Evolutionary conservation across 2,329 filamentous ascomycete species (phyloP), one percentile per base, ranked within the genome.

Genomic region (Apiospora rasikravindrae): DNA sequence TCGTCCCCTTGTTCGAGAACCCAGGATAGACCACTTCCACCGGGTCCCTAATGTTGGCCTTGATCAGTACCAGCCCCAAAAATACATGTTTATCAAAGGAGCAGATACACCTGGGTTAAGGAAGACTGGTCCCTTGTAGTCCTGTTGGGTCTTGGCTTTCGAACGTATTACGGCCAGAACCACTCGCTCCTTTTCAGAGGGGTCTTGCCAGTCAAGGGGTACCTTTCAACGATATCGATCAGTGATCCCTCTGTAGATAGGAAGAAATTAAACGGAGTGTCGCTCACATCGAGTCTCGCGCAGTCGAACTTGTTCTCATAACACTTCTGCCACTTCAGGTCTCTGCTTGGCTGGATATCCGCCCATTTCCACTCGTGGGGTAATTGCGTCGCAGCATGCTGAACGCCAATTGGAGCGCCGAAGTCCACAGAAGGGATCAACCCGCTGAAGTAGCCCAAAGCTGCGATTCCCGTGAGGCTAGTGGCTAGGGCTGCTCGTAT

Each of bases 21-120:
- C 19, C 80, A 80, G 47, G 77, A 76, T 0, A 85, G 76, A 4
- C 85, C 87, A 2, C 85, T 87, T 1, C 86, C 87, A 8, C 87
- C 87, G 11, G 87, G 87, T 0, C 87, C 86, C 83, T 84, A 67
- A 67, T 2, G 19, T 33, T 0, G 6, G 22, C 19, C 11, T 7
- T 37, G 29, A 64, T 64, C 66, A 61, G 45, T 26, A 2, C 14
- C 40, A 16, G 6, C 5, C 6, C 49, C 19, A 22, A 1, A 1
- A 13, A 19, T 26, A 53, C 22, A 49, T 33, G 22, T 33, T 37
- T 22, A 19, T 11, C 49, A 29, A 40, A 8, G 11, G n/a, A 33
- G 19, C 3, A 66, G 53, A 51, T 71, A 76, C 81, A 13, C 83
- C 82, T 0, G 82, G 83, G 72, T 84, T 84, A 74, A 84, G 82